phyloP scores from a whole-genome alignment of 1,139 yeast species.

The Ogataea hybrid region DNA sequence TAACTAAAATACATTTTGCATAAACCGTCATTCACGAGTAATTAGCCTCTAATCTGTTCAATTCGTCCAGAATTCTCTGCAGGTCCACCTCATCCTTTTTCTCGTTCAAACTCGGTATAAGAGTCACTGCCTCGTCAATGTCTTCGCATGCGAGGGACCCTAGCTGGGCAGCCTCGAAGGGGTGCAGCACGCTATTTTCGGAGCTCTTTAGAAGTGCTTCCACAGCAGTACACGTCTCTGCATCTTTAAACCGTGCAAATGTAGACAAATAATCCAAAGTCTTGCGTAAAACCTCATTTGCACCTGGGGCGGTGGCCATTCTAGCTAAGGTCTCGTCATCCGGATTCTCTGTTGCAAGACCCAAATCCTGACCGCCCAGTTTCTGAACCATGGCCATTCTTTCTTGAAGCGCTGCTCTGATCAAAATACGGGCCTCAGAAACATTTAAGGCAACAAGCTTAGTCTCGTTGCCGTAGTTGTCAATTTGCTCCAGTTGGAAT shows the following conservation, averaged over 20 bases:
- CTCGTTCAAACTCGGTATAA: constrained; percentile 76
- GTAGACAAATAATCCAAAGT: constrained; percentile 84
- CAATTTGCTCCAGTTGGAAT: constrained; percentile 75
- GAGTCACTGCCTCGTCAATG: constrained; percentile 94
- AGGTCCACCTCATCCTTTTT: constrained; percentile 87
- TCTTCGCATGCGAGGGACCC: constrained; percentile 95
- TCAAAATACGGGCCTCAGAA: constrained; percentile 84
- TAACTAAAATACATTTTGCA: constrained; percentile 9
- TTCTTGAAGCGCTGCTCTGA: constrained; percentile 86
- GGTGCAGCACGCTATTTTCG: constrained; percentile 72
- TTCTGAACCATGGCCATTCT: constrained; percentile 47
- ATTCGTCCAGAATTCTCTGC: constrained; percentile 82
- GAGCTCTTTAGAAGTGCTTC: constrained; percentile 79
- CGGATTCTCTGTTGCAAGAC: constrained; percentile 33
- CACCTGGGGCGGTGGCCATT: constrained; percentile 61
- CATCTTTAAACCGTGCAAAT: constrained; percentile 88
- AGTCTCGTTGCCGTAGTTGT: constrained; percentile 75
- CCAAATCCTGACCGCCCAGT: constrained; percentile 37
- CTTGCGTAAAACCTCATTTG: constrained; percentile 77
- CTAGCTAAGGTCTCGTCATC: constrained; percentile 65
- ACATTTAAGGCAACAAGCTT: constrained; percentile 81
- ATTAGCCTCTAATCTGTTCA: constrained; percentile 58
- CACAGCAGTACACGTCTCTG: constrained; percentile 90
- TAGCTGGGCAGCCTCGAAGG: constrained; percentile 93
- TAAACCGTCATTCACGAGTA: constrained; percentile 18